Evolutionary conservation across 345 rosid species (phyloP), one percentile per base, ranked within the genome.

Genomic region (Microthlaspi erraticum): DNA sequence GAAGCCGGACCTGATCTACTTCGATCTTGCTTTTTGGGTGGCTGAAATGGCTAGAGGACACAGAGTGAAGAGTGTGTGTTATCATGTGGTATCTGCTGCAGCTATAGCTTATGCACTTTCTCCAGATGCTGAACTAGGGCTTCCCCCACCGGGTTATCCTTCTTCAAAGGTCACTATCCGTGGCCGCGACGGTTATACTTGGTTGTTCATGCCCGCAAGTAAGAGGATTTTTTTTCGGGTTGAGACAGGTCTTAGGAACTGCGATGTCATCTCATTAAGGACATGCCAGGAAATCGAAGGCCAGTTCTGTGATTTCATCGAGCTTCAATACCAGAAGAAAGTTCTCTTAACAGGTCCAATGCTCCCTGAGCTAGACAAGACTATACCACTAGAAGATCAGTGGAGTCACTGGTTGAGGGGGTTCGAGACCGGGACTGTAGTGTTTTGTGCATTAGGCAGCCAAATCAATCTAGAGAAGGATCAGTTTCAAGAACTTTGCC

Each of bases 281-380:
- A 38, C 42, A 11, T 38, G 42, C 42, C 1, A 38, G 3, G 42
- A 38, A 38, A 11, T 38, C 42, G 42, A 38, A 38, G 42, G 42
- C 10, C 11, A 38, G 5, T 38, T 38, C 87, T 44, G 13, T 13
- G 13, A 37, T 1, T 37, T 9, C 10, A 37, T 37, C 12, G 41
- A 10, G 13, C 4, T 4, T 37, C 41, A 37, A 10, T 37, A 10
- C 12, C 41, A 37, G 12, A 37, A 2, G 13, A 37, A 37, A 2
- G 39, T 37, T 37, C 13, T 37, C 41, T 10, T 37, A 13, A 37
- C 12, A 5, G 41, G 13, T 37, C 41, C 41, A 10, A 37, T 37
- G 41, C 41, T 37, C 3, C 41, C 41, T 37, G 41, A 37, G 12
- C 13, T 5, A 10, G 12, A 37, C 41, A 37, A 37, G 13, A 37